Base-by-base conservation (phyloP, 371 early-diverging fungal genomes). In the Mortierella sp. region DNA sequence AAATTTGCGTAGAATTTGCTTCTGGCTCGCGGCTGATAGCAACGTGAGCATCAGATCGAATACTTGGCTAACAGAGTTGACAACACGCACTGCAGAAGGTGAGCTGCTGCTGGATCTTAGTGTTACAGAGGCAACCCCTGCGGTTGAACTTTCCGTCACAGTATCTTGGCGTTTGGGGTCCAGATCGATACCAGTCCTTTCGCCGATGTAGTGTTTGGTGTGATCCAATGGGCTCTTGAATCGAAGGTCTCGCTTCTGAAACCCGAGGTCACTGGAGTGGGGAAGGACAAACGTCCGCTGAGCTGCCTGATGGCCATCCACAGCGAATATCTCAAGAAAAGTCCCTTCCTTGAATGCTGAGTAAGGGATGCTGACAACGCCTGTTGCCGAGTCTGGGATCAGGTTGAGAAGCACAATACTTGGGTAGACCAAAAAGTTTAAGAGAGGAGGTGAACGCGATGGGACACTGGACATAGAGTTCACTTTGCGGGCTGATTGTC, bases 181-280 rank as follows among this genome's bases (percentile, higher is more conserved):
- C 19, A 74, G 50, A 27, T 69, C 23, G 31, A 69, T 41, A 18
- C 76, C 76, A 3, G 58, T 54, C 27, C 69, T 60, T 19, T 74
- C 76, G 1, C 54, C 65, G 51, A 74, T 74, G 24, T 69, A 74
- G 21, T 74, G 76, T 28, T 61, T 74, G 16, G 60, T 58, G 30
- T 61, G 58, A 24, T 65, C 59, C 53, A 69, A 26, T 14, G 41
- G 45, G 21, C 61, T 65, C 66, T 65, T 69, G 65, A 74, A 74
- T 12, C 76, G 55, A 49, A 82, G 48, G 54, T 82, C 82, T 3
- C 69, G 71, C 31, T 65, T 79, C 27, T 72, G 67, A 63, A 82
- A 72, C 3, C 67, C 79, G 12, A 70, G 48, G 30, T 57, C 67
- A 14, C 60, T 21, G 10, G 52, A 54, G 6, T 47, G 53, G 23